A percentile compares a stretch with the other conserved stretches of the same genome.
These are phyloP conservation scores for Cladosporium sp. DNA, from an alignment of 2,329 filamentous ascomycete species.

Conservation along the genomic window DNA sequence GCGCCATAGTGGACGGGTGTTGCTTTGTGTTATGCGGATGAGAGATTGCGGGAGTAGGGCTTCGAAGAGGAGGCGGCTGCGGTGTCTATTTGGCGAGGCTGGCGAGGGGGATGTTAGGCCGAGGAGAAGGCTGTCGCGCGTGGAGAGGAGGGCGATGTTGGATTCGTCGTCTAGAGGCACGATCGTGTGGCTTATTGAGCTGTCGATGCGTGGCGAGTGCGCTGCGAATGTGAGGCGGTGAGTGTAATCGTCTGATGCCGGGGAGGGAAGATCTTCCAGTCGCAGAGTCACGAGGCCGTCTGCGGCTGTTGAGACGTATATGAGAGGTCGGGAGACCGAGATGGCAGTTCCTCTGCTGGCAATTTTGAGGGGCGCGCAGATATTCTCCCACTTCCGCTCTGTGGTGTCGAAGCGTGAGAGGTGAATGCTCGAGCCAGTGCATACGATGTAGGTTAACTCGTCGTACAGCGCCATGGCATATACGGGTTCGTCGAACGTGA, in stretches of 20 bases:
- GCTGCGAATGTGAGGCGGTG: conserved; percentile 25
- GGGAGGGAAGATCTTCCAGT: conserved; percentile 30
- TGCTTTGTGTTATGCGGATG: conserved; percentile 48
- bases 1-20: conserved; percentile 36
- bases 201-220: conserved; percentile 20
- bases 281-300: conserved; percentile 51
- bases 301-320: conserved; percentile 51
- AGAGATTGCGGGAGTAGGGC: conserved; percentile 38
- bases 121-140: conserved; percentile 23
- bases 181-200: conserved; percentile 21
- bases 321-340: conserved; percentile 40
- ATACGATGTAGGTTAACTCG: conserved; percentile 52
- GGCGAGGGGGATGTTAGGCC: conserved; percentile 20
- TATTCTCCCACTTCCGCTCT: conserved; percentile 24
- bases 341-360: conserved; percentile 43
- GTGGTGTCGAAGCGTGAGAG: conserved; percentile 35
- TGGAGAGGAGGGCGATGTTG: conserved; percentile 20
- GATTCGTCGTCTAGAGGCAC: conserved; percentile 1
- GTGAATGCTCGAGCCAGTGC: conserved; percentile 39
- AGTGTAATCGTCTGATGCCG: conserved; percentile 29
- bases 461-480: conserved; percentile 53
- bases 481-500: conserved; percentile 46
- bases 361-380: conserved; percentile 29
- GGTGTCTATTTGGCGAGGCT: background rate
- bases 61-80: conserved; percentile 33